These are phyloP conservation scores for Theileria luwenshuni DNA, from an alignment of 169 alveolate genomes.

Conservation along the genomic window DNA sequence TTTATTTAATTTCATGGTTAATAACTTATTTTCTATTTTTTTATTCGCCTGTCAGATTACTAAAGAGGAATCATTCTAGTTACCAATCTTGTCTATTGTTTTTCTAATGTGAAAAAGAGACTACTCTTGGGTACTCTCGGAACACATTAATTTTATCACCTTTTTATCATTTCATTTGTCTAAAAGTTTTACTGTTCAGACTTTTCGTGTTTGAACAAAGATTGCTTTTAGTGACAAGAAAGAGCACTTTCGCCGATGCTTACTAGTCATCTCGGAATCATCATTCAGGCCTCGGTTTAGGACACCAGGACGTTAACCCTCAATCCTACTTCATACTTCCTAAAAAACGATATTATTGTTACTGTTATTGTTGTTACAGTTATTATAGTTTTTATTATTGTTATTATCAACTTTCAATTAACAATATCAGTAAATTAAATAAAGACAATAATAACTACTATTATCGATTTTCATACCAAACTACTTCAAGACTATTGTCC, in stretches of 20 bases:
- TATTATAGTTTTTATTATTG: no score
- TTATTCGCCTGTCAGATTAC: constrained; percentile 51
- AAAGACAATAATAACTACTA: no score
- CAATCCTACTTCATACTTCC: constrained; percentile 31
- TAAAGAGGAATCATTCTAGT: constrained; percentile 30
- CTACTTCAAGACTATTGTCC: background rate
- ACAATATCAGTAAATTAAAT: no score
- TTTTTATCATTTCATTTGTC: background rate
- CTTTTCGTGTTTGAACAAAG: constrained; percentile 33
- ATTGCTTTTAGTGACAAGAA: constrained; percentile 28
- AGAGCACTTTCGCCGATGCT: constrained; percentile 49
- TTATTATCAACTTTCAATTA: no score
- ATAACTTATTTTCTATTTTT: no score
- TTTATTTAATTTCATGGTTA: background rate
- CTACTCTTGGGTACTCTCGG: background rate
- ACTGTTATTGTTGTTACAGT: background rate
- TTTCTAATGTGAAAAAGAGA: constrained; percentile 13
- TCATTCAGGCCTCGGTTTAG: constrained; percentile 30
- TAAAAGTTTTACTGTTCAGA: constrained; percentile 36
- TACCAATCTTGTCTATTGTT: constrained; percentile 17
- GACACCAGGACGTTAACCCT: constrained; percentile 31
- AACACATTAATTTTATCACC: constrained; percentile 3
- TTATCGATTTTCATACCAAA: background rate
- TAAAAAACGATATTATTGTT: constrained; percentile 6
- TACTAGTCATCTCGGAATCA: constrained; percentile 35